phyloP scores from a whole-genome alignment of 257 asterid species.

The Coffea eugenioides region DNA sequence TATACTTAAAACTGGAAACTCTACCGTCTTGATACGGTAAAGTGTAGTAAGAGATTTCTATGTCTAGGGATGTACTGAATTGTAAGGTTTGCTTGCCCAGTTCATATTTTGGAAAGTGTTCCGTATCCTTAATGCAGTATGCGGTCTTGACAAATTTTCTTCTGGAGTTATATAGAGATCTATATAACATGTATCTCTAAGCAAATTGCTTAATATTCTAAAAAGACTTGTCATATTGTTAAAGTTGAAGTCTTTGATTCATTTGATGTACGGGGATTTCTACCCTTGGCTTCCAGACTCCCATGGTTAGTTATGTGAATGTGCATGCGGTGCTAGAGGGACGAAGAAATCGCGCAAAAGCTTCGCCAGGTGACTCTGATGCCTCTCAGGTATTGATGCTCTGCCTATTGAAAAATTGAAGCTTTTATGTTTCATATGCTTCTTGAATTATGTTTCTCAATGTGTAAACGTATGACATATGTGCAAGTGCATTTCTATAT shows the following conservation, averaged over 20 bases:
- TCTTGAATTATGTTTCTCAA: not conserved
- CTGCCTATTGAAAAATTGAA: not conserved
- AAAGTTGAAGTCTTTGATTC: not conserved
- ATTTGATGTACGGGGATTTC: conserved; percentile 12
- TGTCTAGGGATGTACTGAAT: too few relatives aligned
- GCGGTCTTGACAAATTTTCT: not conserved
- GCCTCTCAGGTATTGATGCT: conserved; percentile 67
- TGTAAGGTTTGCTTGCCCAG: not conserved
- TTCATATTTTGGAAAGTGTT: not conserved
- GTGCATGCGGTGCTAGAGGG: conserved; percentile 95
- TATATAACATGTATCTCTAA: not conserved
- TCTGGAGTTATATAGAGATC: not conserved
- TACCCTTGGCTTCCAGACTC: conserved; percentile 54
- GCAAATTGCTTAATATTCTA: not conserved
- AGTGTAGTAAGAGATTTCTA: too few relatives aligned
- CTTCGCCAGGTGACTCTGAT: conserved; percentile 80
- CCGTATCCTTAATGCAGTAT: not conserved
- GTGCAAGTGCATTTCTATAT: not conserved
- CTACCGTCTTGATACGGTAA: too few relatives aligned
- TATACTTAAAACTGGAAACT: too few relatives aligned
- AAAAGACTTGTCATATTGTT: not conserved
- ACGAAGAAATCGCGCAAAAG: conserved; percentile 86
- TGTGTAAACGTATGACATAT: not conserved
- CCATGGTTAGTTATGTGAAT: conserved; percentile 92
- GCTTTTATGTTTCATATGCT: not conserved